Evolutionary conservation across 2,329 filamentous ascomycete genomes (phyloP).

Genomic region (Moelleriella libera): DNA sequence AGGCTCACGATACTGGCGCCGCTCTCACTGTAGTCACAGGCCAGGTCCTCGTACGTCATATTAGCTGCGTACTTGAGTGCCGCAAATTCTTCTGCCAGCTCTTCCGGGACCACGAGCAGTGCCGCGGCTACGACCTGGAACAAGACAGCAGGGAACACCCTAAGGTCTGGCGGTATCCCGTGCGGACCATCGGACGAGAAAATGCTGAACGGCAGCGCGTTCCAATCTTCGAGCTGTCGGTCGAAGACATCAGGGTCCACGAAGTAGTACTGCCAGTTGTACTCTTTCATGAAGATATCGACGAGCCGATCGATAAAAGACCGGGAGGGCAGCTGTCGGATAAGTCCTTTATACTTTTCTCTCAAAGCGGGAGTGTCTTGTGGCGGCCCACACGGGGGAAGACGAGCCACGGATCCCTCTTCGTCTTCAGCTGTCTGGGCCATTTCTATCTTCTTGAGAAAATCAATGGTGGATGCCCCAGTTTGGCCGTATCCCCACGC

Average conservation of each 20-base stretch:
- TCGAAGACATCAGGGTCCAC: slow-evolving; percentile 39
- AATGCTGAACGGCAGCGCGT: slow-evolving; percentile 34
- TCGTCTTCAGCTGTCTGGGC: slow-evolving; percentile 18
- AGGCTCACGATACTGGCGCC: slow-evolving; percentile 37
- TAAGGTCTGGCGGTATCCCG: slow-evolving; percentile 33
- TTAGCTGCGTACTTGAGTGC: slow-evolving; percentile 42
- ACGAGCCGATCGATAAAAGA: slow-evolving; percentile 40
- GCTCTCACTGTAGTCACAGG: slow-evolving; percentile 45
- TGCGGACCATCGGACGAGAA: slow-evolving; percentile 35
- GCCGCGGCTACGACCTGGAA: slow-evolving; percentile 44
- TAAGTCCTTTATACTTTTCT: slow-evolving; percentile 43
- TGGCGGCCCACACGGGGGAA: slow-evolving; percentile 5
- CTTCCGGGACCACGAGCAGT: slow-evolving; percentile 35
- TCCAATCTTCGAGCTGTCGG: slow-evolving; percentile 38
- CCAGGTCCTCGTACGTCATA: slow-evolving; percentile 47
- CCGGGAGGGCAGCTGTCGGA: slow-evolving; percentile 42
- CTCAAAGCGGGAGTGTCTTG: slow-evolving; percentile 24
- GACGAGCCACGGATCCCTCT: slow-evolving; percentile 5
- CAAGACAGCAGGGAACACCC: slow-evolving; percentile 43
- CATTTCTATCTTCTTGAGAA: slow-evolving; percentile 39
- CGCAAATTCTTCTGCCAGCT: slow-evolving; percentile 33
- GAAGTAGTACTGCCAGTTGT: slow-evolving; percentile 45
- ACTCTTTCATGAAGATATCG: slow-evolving; percentile 38
- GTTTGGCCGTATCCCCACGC: slow-evolving; percentile 41
- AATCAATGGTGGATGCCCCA: slow-evolving; percentile 36